Base-by-base conservation (phyloP, 169 alveolate species). In the Theileria orientalis region DNA sequence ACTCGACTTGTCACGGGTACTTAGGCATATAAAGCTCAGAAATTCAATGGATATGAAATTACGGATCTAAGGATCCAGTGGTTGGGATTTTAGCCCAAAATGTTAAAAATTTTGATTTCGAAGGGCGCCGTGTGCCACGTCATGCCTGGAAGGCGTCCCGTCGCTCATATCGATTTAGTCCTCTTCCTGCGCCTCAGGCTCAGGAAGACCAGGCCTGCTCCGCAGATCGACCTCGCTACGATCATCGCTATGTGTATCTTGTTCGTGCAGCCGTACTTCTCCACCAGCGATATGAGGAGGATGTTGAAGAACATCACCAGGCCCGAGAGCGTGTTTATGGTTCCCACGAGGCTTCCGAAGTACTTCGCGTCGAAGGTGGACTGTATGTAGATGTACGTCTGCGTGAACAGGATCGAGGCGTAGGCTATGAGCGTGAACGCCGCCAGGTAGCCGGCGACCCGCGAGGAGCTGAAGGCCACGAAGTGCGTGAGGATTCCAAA, bases 341-440 rank as follows among this genome's bases (percentile, higher is more conserved):
- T 62, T n/a, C 87, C 87, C 23, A 79, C 77, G 54, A 79, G 59
- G 30, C 82, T 68, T 25, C 87, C 87, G 47, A 71, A 35, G 61
- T 79, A 79, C 21, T 67, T 71, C 37, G 37, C 56, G 52, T 79
- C 74, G 49, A 72, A 71, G n/a, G 74, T 27, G 21, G 71, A 25
- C 41, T 79, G 82, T 42, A 79, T 54, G 62, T 79, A 79, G 41
- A 68, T 79, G 76, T 79, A 66, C 21, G 67, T 75, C 66, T 79
- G 75, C 14, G 87, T 72, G 54, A 68, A 54, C 37, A 79, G 61
- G 27, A 79, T 51, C 52, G 78, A 51, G 54, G 59, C 63, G 64
- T 63, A 40, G 32, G 49, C 51, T 8, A 72, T 60, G 44, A 72
- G 69, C n/a, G 78, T 0, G 13, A 73, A n/a, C 52, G 83, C 71